Percentiles rank a stretch among this genome's conserved stretches.
phyloP scores from a whole-genome alignment of 805 yeast genomes.

The Starmerella roubikii region DNA sequence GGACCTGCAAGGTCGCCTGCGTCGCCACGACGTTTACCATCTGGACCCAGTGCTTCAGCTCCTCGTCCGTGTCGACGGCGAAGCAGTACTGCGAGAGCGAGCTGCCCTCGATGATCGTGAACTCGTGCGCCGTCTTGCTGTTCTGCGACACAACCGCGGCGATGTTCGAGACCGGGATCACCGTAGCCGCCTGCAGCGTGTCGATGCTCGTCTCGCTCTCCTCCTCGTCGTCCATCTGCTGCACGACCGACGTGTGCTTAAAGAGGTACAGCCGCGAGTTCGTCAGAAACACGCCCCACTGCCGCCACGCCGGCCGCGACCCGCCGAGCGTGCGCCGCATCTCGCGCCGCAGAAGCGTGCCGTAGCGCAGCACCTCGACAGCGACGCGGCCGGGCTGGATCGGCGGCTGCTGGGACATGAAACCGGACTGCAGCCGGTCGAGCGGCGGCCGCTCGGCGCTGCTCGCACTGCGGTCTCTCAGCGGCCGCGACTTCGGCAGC shows the following conservation, averaged over 20 bases:
- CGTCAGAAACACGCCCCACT: slow-evolving; percentile 33
- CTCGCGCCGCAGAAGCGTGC: slow-evolving; percentile 28
- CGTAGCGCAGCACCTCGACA: slow-evolving; percentile 29
- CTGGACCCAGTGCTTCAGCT: slow-evolving; percentile 46
- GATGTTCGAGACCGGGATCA: background rate
- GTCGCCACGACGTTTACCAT: slow-evolving; percentile 42
- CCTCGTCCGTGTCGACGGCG: slow-evolving; percentile 34
- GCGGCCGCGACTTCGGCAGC: slow-evolving; percentile 29
- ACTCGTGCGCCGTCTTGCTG: background rate
- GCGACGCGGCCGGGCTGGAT: slow-evolving; percentile 29
- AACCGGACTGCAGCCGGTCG: too few relatives aligned
- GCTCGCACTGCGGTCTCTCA: too few relatives aligned
- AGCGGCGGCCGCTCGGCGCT: too few relatives aligned
- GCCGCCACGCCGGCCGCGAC: slow-evolving; percentile 25
- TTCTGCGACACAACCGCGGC: background rate
- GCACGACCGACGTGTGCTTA: slow-evolving; percentile 27
- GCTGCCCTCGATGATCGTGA: slow-evolving; percentile 22
- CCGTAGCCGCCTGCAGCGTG: background rate
- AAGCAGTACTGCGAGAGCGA: slow-evolving; percentile 25
- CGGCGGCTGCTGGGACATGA: slow-evolving; percentile 19
- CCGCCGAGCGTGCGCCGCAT: slow-evolving; percentile 22
- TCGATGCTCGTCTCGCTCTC: background rate
- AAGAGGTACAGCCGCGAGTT: slow-evolving; percentile 31
- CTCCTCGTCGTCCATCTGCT: slow-evolving; percentile 1
- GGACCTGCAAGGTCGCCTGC: slow-evolving; percentile 23